These are phyloP conservation scores for Alternaria sp. DNA, from an alignment of 2,329 filamentous ascomycete genomes.

Conservation along the genomic window DNA sequence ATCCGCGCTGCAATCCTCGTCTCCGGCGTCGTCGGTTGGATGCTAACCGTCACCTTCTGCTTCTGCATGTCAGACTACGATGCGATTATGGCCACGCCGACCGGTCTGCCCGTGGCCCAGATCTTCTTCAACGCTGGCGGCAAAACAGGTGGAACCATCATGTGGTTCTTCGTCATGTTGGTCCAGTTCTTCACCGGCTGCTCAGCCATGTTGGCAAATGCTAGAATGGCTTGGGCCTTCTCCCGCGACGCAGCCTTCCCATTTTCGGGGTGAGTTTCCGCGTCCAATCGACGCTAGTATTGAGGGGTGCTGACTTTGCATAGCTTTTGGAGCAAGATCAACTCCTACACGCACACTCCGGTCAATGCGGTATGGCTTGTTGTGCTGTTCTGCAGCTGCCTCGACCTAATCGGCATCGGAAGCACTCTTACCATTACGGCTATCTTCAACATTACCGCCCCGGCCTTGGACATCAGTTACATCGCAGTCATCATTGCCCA, in stretches of 20 bases:
- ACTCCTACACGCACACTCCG: conserved; percentile 62
- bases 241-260: conserved; percentile 66
- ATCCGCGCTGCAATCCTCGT: conserved; percentile 66
- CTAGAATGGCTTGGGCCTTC: conserved; percentile 68
- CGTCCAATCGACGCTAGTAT: not conserved
- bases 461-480: conserved; percentile 60
- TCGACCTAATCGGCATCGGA: conserved; percentile 61
- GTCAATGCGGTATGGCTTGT: conserved; percentile 70
- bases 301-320: conserved; percentile 24
- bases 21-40: conserved; percentile 66
- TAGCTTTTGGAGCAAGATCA: conserved; percentile 61
- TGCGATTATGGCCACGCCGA: conserved; percentile 62
- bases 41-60: conserved; percentile 67
- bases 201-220: conserved; percentile 68
- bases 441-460: conserved; percentile 57
- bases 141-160: conserved; percentile 61
- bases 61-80: conserved; percentile 67
- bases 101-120: conserved; percentile 65
- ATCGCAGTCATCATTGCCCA: conserved; percentile 67
- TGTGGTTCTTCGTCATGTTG: conserved; percentile 68
- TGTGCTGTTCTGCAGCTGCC: conserved; percentile 61
- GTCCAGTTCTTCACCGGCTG: conserved; percentile 71
- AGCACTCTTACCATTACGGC: conserved; percentile 58
- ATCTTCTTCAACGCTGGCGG: conserved; percentile 67
- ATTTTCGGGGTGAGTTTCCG: conserved; percentile 58